phyloP scores from a whole-genome alignment of 768 basidiomycete species.

The Mycena galericulata region DNA sequence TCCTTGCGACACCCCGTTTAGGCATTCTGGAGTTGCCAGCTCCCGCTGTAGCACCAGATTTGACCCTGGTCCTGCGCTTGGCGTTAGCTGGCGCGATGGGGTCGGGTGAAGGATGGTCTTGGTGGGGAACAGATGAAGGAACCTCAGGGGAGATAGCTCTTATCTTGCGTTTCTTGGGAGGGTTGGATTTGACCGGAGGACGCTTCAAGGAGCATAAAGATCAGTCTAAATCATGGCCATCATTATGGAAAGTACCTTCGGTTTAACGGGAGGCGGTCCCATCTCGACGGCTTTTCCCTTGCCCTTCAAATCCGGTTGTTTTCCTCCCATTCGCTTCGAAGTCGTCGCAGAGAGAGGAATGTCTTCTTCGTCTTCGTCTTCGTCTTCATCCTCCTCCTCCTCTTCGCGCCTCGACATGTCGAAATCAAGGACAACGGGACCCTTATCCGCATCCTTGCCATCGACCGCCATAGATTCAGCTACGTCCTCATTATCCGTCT shows the following conservation, averaged over 20 bases:
- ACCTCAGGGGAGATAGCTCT: conserved; percentile 43
- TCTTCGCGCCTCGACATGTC: conserved; percentile 36
- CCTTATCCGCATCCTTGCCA: conserved; percentile 40
- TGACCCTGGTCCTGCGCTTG: conserved; percentile 16
- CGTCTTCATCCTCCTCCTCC: conserved; percentile 34
- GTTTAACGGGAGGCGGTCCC: conserved; percentile 13
- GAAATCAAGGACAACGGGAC: conserved; percentile 36
- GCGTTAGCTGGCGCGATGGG: conserved; percentile 20
- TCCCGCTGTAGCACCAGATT: conserved; percentile 6
- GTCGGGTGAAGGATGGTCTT: conserved; percentile 50
- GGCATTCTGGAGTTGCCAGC: conserved; percentile 17
- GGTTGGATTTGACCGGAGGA: conserved; percentile 1
- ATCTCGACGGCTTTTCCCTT: conserved; percentile 29
- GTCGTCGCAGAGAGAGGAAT: conserved; percentile 50
- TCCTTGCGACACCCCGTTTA: conserved; percentile 28
- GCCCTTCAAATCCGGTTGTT: conserved; percentile 15
- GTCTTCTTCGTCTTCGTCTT: conserved; percentile 53
- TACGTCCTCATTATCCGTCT: conserved; percentile 19
- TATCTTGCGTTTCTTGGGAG: conserved; percentile 39
- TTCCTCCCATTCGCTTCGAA: conserved; percentile 3
- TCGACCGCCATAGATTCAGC: conserved; percentile 24
- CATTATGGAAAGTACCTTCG: conserved; percentile 24
- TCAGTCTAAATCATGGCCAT: neutral
- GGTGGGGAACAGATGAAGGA: conserved; percentile 72
- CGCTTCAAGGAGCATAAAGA: neutral